Evolutionary conservation across 805 yeast species (phyloP), one percentile per base, ranked within the genome.

Genomic region (Saturnispora dispora): DNA sequence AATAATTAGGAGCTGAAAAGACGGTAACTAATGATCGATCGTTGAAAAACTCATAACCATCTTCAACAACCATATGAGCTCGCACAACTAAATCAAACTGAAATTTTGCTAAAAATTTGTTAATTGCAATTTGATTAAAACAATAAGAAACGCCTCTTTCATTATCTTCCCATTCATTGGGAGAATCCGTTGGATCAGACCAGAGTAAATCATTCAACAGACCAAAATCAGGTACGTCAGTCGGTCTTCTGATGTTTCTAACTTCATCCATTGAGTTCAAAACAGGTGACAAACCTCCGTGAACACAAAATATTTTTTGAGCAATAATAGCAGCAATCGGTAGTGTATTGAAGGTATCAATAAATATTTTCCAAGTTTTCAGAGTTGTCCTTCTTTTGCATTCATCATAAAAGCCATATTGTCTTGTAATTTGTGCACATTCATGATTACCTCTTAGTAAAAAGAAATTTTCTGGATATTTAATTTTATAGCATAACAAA

Each of bases 261-360:
- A 85, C 85, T 62, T 85, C 91, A 63, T 84, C 85, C 78, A 86
- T 77, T 43, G 79, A 74, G 56, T 80, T 80, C 52, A 85, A 73
- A 15, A 82, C 85, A 0, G 95, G 95, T 36, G 86, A 79, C 47
- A 85, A 72, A 0, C 95, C 95, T 5, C 95, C 95, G 66, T 85
- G 95, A 51, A 85, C 91, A 63, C 93, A 86, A 62, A 93, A 93
- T 50, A 93, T 93, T 70, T 89, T 93, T 45, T 91, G 90, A 1
- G 96, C 96, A 35, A 93, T 96, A 33, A 88, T 82, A 2, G 97
- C 97, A 2, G 98, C 96, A 51, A 93, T 83, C 9, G 99, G 99
- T 56, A 93, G 73, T 0, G 96, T 86, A 65, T 93, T 93, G 73
- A 93, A 93, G 1, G 96, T 89, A 71, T 93, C 99, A 58, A 93